phyloP scores from a whole-genome alignment of 2,329 filamentous ascomycete species.

The Botrytis hyacinthi region DNA sequence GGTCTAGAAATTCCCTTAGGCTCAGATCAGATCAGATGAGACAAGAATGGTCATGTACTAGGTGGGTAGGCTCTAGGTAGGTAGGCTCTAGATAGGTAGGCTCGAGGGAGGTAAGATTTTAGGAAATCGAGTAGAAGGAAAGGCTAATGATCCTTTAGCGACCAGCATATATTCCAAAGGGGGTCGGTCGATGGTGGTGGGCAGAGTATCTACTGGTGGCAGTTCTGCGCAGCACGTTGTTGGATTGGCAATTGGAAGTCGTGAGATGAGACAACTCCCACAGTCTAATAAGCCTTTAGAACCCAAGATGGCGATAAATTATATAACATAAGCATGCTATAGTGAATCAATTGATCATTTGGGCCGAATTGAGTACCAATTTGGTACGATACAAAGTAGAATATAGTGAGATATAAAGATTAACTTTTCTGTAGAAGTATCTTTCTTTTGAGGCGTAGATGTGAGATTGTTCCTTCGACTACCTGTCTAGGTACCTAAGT shows the following conservation, averaged over 20 bases:
- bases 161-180: neutral
- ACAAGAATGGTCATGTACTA: neutral
- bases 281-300: neutral
- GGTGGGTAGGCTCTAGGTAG: neutral
- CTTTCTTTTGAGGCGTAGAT: neutral
- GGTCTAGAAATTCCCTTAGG: neutral
- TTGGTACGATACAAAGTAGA: neutral
- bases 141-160: constrained; percentile 8
- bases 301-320: neutral
- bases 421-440: neutral
- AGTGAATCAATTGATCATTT: neutral
- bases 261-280: constrained; percentile 12
- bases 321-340: neutral
- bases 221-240: neutral
- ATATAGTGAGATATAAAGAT: neutral
- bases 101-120: neutral
- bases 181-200: neutral
- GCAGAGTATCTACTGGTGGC: neutral
- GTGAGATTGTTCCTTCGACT: neutral
- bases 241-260: neutral
- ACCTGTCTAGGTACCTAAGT: neutral
- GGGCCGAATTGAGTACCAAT: neutral
- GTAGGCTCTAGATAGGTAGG: neutral
- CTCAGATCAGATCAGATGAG: neutral
- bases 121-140: neutral